Percentiles rank a stretch among this genome's conserved stretches.
Conservation (phyloP, 2,329 filamentous ascomycete genomes). For the Cadophora sp. region DNA sequence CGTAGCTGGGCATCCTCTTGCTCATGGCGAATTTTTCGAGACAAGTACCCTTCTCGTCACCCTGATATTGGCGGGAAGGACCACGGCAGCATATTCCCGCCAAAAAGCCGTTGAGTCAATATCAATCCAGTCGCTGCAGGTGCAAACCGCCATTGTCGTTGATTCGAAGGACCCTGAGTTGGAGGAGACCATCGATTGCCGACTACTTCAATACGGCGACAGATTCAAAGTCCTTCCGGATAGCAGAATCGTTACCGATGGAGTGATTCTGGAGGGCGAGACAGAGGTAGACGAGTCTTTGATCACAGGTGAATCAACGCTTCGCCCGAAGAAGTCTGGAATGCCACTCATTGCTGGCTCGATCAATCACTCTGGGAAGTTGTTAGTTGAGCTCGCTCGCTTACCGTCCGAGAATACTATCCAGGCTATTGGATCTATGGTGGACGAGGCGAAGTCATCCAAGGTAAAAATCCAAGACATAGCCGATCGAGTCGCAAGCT, state of each 20-base stretch:
- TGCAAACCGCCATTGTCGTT: constrained; percentile 59
- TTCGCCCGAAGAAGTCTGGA: constrained; percentile 62
- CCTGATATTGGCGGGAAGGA: constrained; percentile 64
- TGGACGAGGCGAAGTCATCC: constrained; percentile 71
- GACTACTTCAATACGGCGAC: constrained; percentile 75
- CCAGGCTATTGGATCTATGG: constrained; percentile 70
- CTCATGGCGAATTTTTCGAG: constrained; percentile 62
- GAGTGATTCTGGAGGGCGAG: constrained; percentile 64
- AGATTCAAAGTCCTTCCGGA: constrained; percentile 68
- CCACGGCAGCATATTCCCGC: constrained; percentile 56
- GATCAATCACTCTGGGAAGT: constrained; percentile 67
- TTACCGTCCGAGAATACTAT: constrained; percentile 77
- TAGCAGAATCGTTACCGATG: constrained; percentile 69
- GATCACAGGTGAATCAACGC: constrained; percentile 74
- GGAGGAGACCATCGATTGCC: constrained; percentile 71
- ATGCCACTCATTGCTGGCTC: constrained; percentile 71
- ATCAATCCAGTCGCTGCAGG: constrained; percentile 64
- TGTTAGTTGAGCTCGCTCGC: constrained; percentile 64
- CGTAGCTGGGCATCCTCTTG: constrained; percentile 49
- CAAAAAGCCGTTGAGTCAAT: constrained; percentile 62
- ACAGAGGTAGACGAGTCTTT: constrained; percentile 79
- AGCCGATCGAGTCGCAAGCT: constrained; percentile 70
- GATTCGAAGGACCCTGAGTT: constrained; percentile 43
- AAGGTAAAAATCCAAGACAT: constrained; percentile 74
- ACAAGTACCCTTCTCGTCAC: constrained; percentile 66